Conservation (phyloP, 2,329 filamentous ascomycete genomes). For the Penicillium brasilianum region DNA sequence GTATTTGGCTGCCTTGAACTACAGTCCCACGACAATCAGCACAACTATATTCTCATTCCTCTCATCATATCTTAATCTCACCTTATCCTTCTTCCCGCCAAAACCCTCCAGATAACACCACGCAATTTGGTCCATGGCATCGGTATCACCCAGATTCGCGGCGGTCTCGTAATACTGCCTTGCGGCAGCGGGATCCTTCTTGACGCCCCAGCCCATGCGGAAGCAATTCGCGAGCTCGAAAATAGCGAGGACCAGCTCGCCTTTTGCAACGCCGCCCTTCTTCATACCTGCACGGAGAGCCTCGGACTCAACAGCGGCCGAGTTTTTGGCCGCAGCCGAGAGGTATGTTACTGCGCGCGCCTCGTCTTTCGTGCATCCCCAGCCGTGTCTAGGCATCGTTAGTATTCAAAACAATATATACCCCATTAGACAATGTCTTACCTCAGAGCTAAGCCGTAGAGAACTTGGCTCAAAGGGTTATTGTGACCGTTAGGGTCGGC, state of each 20-base stretch:
- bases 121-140: slow-evolving; percentile 95
- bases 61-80: slow-evolving; percentile 56
- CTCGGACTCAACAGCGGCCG: slow-evolving; percentile 81
- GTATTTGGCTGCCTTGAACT: slow-evolving; percentile 75
- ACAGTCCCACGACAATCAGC: slow-evolving; percentile 5
- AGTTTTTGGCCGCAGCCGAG: slow-evolving; percentile 86
- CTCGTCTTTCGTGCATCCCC: slow-evolving; percentile 80
- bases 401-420: neutral
- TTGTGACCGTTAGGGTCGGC: slow-evolving; percentile 84
- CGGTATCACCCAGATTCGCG: slow-evolving; percentile 92
- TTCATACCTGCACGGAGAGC: slow-evolving; percentile 86
- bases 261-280: slow-evolving; percentile 92
- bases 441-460: slow-evolving; percentile 91
- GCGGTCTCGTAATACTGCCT: slow-evolving; percentile 95
- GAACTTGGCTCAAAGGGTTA: slow-evolving; percentile 91
- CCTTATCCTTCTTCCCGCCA: slow-evolving; percentile 97
- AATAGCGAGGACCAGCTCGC: slow-evolving; percentile 93
- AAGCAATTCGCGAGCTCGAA: slow-evolving; percentile 82
- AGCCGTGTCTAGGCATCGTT: slow-evolving; percentile 72
- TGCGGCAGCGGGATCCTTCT: slow-evolving; percentile 83
- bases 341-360: slow-evolving; percentile 80
- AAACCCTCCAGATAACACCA: slow-evolving; percentile 98
- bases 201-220: slow-evolving; percentile 90
- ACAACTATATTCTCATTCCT: slow-evolving; percentile 16
- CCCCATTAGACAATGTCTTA: slow-evolving; percentile 43